phyloP scores from a whole-genome alignment of 805 yeast genomes.

The Candida ovalis region DNA sequence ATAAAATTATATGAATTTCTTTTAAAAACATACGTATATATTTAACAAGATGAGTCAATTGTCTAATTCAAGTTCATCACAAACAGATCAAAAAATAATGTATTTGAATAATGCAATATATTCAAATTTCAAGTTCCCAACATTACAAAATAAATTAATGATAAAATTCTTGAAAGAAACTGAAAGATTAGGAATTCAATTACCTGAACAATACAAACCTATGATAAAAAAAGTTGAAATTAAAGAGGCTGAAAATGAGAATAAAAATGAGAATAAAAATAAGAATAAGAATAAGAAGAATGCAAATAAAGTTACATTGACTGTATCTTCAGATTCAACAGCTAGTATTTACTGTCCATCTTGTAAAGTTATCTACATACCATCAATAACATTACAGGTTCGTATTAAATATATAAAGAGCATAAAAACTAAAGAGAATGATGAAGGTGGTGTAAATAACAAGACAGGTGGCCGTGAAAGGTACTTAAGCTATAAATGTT shows the following conservation, averaged over 20 bases:
- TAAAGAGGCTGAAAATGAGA: not conserved
- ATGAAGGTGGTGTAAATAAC: not conserved
- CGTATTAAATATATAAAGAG: slow-evolving; percentile 8
- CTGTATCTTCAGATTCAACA: not conserved
- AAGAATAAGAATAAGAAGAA: slow-evolving; percentile 3
- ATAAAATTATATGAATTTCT: not conserved
- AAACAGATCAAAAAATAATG: slow-evolving; percentile 7
- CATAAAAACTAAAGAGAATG: not conserved
- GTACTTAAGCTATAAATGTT: slow-evolving; percentile 19
- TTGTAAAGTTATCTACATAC: slow-evolving; percentile 17
- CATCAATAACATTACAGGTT: slow-evolving; percentile 18
- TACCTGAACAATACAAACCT: slow-evolving; percentile 13
- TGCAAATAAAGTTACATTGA: not conserved
- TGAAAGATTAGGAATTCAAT: slow-evolving; percentile 10
- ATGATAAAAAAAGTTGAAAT: not conserved
- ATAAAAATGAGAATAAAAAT: slow-evolving; percentile 9
- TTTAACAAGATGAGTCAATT: not conserved
- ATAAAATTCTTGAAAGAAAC: slow-evolving; percentile 11
- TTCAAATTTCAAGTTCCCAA: slow-evolving; percentile 4
- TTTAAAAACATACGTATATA: not conserved
- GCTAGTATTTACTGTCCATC: slow-evolving; percentile 9
- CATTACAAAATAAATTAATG: slow-evolving; percentile 16
- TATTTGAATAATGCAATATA: slow-evolving; percentile 21
- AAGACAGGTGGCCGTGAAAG: not conserved
- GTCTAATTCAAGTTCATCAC: not conserved